Base-by-base conservation (phyloP, 257 asterid species). In the Solanum gracilifrons region DNA sequence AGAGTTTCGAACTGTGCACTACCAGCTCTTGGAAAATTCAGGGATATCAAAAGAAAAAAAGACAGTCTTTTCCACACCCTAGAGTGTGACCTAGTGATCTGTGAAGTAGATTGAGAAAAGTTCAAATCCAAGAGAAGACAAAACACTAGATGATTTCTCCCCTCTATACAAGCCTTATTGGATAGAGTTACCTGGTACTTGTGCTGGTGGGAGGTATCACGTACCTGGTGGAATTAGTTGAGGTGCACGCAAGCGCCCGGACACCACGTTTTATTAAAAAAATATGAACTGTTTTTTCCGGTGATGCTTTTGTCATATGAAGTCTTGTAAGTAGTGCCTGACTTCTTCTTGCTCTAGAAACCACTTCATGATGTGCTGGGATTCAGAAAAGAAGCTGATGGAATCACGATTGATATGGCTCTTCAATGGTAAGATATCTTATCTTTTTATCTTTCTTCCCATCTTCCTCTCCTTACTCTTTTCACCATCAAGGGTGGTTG, bases 361-460 rank as follows among this genome's bases (percentile, higher is more conserved):
- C 95, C 99, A 76, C 92, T 97, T 83, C 99, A 97, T 51, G 99
- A 97, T 13, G 96, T 97, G 72, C 90, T 96, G 89, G 96, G 94
- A 84, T 97, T 96, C 92, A 93, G 93, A 88, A 96, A 93, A 90
- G 93, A 93, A 92, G 95, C 93, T 77, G 93, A 91, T 89, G 99
- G 98, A 88, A 55, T 94, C 86, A 89, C 92, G 88, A 90, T 97
- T 89, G 98, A 97, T 85, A 60, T 93, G 60, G 98, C 99, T 80
- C 94, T 97, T 86, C 99, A 97, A 90, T 97, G 99, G 99, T 97
- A 94, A 86, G 62, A 85, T 46, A 83, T 90, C 82, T 37, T 41
- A 79, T 46, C 77, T 69, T 89, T 87, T 82, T 77, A 79, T 74
- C 84, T 16, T 73, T 48, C 69, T 82, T 46, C 66, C 69, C 69